phyloP scores from a whole-genome alignment of 2,329 filamentous ascomycete species.

The Rachicladosporium sp. region DNA sequence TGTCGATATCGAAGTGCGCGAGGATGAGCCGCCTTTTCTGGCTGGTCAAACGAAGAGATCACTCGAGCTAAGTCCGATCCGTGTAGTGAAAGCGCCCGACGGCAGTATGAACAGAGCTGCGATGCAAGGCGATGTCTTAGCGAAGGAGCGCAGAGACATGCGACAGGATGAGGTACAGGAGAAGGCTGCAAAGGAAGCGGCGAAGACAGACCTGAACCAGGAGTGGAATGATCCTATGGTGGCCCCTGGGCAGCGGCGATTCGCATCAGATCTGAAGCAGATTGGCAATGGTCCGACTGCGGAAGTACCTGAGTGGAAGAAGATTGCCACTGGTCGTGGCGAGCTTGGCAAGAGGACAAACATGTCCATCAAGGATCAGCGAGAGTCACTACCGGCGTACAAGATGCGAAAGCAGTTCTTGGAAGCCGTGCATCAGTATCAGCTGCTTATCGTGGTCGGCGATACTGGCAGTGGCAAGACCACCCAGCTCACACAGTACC shows the following conservation, averaged over 20 bases:
- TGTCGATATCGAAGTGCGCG: constrained; percentile 89
- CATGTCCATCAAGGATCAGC: constrained; percentile 89
- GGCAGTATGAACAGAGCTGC: constrained; percentile 96
- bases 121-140: constrained; percentile 78
- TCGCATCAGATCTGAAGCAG: constrained; percentile 73
- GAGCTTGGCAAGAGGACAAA: constrained; percentile 76
- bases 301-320: constrained; percentile 84
- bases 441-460: constrained; percentile 89
- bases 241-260: constrained; percentile 68
- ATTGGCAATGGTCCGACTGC: constrained; percentile 42
- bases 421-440: constrained; percentile 74
- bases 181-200: constrained; percentile 57
- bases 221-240: constrained; percentile 99
- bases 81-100: constrained; percentile 93
- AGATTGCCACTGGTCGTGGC: constrained; percentile 60
- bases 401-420: constrained; percentile 80
- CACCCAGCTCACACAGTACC: constrained; percentile 87
- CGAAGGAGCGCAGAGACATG: constrained; percentile 80
- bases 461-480: constrained; percentile 97
- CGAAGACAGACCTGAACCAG: constrained; percentile 69
- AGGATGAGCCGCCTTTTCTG: constrained; percentile 93
- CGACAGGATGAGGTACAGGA: constrained; percentile 80
- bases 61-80: constrained; percentile 84
- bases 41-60: constrained; percentile 95
- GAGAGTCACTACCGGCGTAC: constrained; percentile 79